phyloP scores from a whole-genome alignment of 768 basidiomycete genomes.

The Phaeotremella skinneri region DNA sequence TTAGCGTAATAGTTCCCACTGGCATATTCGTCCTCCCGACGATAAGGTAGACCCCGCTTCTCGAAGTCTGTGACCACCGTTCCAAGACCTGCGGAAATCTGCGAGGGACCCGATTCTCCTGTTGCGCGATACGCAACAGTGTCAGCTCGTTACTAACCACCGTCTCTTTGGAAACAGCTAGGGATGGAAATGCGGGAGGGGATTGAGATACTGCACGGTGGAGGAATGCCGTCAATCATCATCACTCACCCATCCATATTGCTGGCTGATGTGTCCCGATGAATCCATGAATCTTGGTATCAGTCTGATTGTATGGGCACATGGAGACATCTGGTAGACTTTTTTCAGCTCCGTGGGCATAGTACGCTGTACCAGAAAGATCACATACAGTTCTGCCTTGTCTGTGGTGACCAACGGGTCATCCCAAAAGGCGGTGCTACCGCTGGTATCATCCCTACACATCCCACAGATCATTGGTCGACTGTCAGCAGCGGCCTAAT shows the following conservation, averaged over 20 bases:
- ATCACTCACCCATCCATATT: conserved; percentile 69
- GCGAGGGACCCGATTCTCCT: conserved; percentile 50
- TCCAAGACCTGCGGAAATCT: conserved; percentile 60
- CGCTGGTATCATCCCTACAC: conserved; percentile 66
- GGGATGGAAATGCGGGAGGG: conserved; percentile 53
- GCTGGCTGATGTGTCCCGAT: conserved; percentile 79
- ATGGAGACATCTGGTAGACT: conserved; percentile 23
- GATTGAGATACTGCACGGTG: too few species aligned
- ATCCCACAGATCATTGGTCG: neutral
- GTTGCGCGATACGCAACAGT: too few species aligned
- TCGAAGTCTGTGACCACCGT: conserved; percentile 61
- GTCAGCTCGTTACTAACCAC: too few species aligned
- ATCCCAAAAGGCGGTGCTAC: conserved; percentile 73
- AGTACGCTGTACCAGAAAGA: conserved; percentile 66
- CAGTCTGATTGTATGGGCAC: conserved; percentile 54
- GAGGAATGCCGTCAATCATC: neutral
- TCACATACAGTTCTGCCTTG: conserved; percentile 71
- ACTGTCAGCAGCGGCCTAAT: neutral
- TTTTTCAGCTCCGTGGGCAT: conserved; percentile 23
- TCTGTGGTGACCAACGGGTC: conserved; percentile 83
- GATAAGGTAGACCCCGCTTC: conserved; percentile 54
- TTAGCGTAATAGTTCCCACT: conserved; percentile 57
- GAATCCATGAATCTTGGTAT: conserved; percentile 66
- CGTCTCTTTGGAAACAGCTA: neutral
- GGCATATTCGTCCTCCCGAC: conserved; percentile 31